Evolutionary conservation across 108 stramenopile species (phyloP).

Genomic region (Cyclotella sp.): DNA sequence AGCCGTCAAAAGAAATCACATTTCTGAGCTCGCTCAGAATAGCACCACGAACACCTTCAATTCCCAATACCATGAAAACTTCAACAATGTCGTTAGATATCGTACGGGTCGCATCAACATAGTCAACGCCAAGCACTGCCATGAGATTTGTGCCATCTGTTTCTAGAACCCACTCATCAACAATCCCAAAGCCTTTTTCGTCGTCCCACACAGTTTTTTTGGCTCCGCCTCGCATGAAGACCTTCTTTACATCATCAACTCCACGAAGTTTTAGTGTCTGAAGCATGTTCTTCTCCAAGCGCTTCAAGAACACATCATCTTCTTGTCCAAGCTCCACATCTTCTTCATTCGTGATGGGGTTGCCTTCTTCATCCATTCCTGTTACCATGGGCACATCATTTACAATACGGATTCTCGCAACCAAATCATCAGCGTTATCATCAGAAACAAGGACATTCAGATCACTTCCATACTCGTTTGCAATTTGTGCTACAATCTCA

Average conservation of each 20-base stretch:
- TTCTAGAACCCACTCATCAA: slow-evolving; percentile 95
- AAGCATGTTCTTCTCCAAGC: slow-evolving; percentile 93
- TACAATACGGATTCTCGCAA: slow-evolving; percentile 91
- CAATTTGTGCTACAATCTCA: slow-evolving; percentile 85
- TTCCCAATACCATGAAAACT: slow-evolving; percentile 94
- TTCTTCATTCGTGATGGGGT: slow-evolving; percentile 62
- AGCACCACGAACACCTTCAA: slow-evolving; percentile 95
- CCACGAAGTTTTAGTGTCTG: slow-evolving; percentile 90
- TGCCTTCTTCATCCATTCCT: slow-evolving; percentile 81
- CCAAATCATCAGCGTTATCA: slow-evolving; percentile 92
- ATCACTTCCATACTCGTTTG: slow-evolving; percentile 84
- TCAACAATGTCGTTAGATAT: slow-evolving; percentile 97
- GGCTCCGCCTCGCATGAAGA: slow-evolving; percentile 92
- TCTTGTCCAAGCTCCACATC: slow-evolving; percentile 88
- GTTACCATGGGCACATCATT: slow-evolving; percentile 79
- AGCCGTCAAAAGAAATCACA: slow-evolving; percentile 96
- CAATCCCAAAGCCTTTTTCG: slow-evolving; percentile 80
- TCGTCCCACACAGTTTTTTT: slow-evolving; percentile 89
- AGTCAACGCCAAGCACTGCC: slow-evolving; percentile 92
- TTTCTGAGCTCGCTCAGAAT: slow-evolving; percentile 86
- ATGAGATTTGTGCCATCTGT: slow-evolving; percentile 98
- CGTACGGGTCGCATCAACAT: slow-evolving; percentile 93
- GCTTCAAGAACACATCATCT: slow-evolving; percentile 93
- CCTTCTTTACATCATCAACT: slow-evolving; percentile 93
- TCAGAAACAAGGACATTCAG: slow-evolving; percentile 92